Base-by-base conservation (phyloP, 1,284 basidiomycete genomes). In the Malassezia nana region DNA sequence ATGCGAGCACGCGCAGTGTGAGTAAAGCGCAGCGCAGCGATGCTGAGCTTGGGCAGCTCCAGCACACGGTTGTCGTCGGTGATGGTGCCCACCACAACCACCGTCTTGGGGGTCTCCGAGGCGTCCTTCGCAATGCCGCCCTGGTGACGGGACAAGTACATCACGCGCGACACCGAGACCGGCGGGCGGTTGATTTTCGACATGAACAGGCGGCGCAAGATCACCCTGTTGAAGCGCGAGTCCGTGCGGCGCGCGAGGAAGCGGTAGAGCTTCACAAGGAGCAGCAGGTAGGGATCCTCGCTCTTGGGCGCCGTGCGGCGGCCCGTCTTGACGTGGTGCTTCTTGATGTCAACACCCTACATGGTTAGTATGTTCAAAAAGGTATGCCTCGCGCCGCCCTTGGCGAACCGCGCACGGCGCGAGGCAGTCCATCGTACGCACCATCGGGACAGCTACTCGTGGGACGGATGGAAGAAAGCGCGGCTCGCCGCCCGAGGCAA, bases 271-370 rank as follows among this genome's bases (percentile, higher is more conserved):
- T 98, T 96, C 78, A 98, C 92, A 62, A 99, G 84, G 74, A 96
- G 83, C 75, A 95, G 85, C 74, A 98, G 84, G 80, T 98, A 96
- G 31, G 92, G 91, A 79, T 98, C 92, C 86, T 96, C 88, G 77
- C 89, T 92, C 82, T 89, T 89, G 77, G 92, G 92, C 65, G 89
- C 89, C 67, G 86, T 86, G 70, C 92, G 85, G 76, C 83, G 81
- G 73, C 91, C 86, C 83, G 92, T 95, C 85, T 88, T 95, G 84
- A 95, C 91, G 84, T 99, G 92, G 81, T 96, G 92, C 79, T 82
- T 81, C 77, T 83, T 81, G 79, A 96, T 85, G 79, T 98, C 92
- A 80, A 96, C 95, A 86, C 92, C 92, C 91, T 91, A 46, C n/a
- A 29, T 29, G 18, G 50, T 52, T 25, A 52, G 50, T 40, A 52